Percentiles rank a stretch among this genome's conserved stretches.
phyloP scores from a whole-genome alignment of 495 filamentous ascomycete species.

The Penicillium egyptiacum region DNA sequence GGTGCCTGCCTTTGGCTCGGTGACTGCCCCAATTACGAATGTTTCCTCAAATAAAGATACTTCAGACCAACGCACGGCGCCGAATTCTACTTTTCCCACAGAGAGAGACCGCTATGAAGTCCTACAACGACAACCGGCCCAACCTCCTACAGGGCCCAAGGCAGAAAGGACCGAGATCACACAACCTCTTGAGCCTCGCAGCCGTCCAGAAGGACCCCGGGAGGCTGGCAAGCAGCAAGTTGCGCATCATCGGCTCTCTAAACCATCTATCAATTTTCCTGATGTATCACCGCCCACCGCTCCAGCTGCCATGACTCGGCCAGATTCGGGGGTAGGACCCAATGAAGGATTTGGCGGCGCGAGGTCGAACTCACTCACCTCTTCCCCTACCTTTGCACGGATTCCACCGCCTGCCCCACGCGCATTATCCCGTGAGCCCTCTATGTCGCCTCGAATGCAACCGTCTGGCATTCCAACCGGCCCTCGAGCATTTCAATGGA shows the following conservation, averaged over 20 bases:
- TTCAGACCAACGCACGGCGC: constrained; percentile 43
- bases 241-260: constrained; percentile 14
- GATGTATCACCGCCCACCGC: constrained; percentile 46
- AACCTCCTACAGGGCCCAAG: constrained; percentile 45
- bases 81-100: constrained; percentile 32
- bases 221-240: constrained; percentile 18
- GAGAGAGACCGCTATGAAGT: constrained; percentile 32
- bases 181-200: constrained; percentile 22
- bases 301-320: constrained; percentile 41
- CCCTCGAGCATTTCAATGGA: constrained; percentile 52
- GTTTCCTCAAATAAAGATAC: constrained; percentile 31
- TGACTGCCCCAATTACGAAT: constrained; percentile 36
- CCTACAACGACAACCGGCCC: constrained; percentile 23
- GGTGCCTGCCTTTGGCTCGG: constrained; percentile 78
- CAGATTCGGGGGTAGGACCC: constrained; percentile 23
- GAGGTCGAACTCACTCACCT: constrained; percentile 22
- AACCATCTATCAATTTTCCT: constrained; percentile 16
- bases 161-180: constrained; percentile 33
- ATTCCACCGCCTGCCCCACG: constrained; percentile 31
- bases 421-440: constrained; percentile 35
- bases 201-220: constrained; percentile 26
- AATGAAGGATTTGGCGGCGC: constrained; percentile 21
- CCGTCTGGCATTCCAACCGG: constrained; percentile 58
- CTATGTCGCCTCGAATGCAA: constrained; percentile 52
- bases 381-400: constrained; percentile 33